Conservation (phyloP, 495 filamentous ascomycete genomes). For the Jackrogersella multiformis region DNA sequence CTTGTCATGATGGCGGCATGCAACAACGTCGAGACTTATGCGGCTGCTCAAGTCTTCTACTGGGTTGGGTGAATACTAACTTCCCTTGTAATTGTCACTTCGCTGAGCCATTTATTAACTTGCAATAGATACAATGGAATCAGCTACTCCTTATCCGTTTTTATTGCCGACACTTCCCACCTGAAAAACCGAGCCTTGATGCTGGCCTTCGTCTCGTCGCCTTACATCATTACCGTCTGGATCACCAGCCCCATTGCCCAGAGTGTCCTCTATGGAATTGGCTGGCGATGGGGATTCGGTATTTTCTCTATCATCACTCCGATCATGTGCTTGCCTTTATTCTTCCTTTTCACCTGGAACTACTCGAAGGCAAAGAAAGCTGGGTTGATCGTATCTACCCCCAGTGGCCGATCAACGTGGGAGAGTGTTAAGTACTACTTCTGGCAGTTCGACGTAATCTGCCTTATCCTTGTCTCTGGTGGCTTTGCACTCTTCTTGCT, state of each 20-base stretch:
- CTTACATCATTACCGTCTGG: slow-evolving; percentile 71
- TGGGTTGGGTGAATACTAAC: slow-evolving; percentile 51
- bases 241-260: slow-evolving; percentile 57
- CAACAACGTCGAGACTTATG: slow-evolving; percentile 59
- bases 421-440: slow-evolving; percentile 64
- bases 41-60: slow-evolving; percentile 64
- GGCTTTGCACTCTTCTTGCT: slow-evolving; percentile 69
- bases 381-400: slow-evolving; percentile 53
- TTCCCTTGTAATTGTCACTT: neutral
- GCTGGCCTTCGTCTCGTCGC: slow-evolving; percentile 69
- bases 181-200: slow-evolving; percentile 70
- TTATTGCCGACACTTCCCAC: slow-evolving; percentile 72
- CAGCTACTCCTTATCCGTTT: slow-evolving; percentile 65
- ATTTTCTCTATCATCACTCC: slow-evolving; percentile 68
- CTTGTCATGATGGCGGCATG: slow-evolving; percentile 64
- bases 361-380: slow-evolving; percentile 59
- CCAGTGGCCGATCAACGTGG: slow-evolving; percentile 58
- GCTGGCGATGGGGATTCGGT: slow-evolving; percentile 73
- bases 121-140: slow-evolving; percentile 63
- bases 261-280: slow-evolving; percentile 54
- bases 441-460: slow-evolving; percentile 66
- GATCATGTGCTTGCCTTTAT: slow-evolving; percentile 63
- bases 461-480: slow-evolving; percentile 62
- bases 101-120: slow-evolving; percentile 21
- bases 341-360: slow-evolving; percentile 62